A percentile compares a stretch with the other conserved stretches of the same genome.
phyloP scores from a whole-genome alignment of 208 protist species.

The Porcisia deanei region DNA sequence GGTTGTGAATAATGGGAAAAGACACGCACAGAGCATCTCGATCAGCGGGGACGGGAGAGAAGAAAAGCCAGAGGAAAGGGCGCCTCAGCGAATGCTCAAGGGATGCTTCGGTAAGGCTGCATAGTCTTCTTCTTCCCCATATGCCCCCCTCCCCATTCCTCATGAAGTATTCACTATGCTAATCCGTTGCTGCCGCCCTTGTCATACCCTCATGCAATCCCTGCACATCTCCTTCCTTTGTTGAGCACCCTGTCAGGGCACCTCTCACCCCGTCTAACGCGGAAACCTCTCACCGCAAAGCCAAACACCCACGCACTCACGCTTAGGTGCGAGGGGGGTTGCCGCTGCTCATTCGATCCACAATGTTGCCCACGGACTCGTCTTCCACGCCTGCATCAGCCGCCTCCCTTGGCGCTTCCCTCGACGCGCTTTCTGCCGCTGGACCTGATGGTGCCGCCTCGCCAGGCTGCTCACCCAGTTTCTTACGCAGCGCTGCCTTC shows the following conservation, averaged over 20 bases:
- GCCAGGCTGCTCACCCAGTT: constrained; percentile 37
- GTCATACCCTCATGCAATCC: too few relatives aligned
- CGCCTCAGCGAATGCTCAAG: not conserved
- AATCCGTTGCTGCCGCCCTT: too few relatives aligned
- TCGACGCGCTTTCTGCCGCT: constrained; percentile 2
- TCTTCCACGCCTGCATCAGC: constrained; percentile 4
- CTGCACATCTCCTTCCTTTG: not conserved
- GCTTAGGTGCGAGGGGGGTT: not conserved
- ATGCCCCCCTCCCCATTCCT: not conserved
- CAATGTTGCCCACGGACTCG: constrained; percentile 38
- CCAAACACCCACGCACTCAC: not conserved
- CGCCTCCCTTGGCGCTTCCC: not conserved
- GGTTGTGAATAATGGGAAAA: not conserved
- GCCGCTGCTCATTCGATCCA: constrained; percentile 40
- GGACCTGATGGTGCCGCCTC: constrained; percentile 12
- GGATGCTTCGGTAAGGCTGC: not conserved
- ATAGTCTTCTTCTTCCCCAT: not conserved
- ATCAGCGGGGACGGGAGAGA: not conserved
- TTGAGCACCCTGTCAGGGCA: not conserved
- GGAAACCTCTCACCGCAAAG: not conserved
- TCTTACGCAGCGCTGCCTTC: constrained; percentile 73
- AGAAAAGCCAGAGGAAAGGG: not conserved
- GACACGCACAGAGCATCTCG: not conserved
- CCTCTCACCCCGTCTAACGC: not conserved
- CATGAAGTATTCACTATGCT: too few relatives aligned